Conservation (phyloP, 352 stramenopile genomes). For the Peronospora farinosa region DNA sequence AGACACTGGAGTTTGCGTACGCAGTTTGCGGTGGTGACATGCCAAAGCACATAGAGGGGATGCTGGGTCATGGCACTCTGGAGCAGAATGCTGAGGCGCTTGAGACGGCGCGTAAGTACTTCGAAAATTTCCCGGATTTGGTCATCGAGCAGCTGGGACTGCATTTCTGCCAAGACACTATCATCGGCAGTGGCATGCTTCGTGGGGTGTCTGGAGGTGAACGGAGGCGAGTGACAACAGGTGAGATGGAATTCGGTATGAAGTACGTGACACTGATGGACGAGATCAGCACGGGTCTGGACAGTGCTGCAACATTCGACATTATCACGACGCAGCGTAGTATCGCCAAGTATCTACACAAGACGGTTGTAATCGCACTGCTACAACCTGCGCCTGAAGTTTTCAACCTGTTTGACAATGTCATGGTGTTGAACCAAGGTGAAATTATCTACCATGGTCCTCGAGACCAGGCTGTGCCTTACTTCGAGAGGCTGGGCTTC, state of each 20-base stretch:
- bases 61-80: slow-evolving; percentile 16
- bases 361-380: slow-evolving; percentile 67
- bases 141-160: slow-evolving; percentile 52
- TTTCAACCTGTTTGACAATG: slow-evolving; percentile 44
- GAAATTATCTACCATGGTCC: slow-evolving; percentile 41
- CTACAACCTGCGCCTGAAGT: slow-evolving; percentile 72
- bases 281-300: slow-evolving; percentile 72
- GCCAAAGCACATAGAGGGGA: slow-evolving; percentile 24
- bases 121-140: slow-evolving; percentile 36
- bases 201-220: slow-evolving; percentile 66
- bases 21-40: slow-evolving; percentile 41
- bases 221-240: slow-evolving; percentile 57
- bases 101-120: background rate
- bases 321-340: slow-evolving; percentile 46
- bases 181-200: slow-evolving; percentile 50
- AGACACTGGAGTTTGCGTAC: slow-evolving; percentile 56
- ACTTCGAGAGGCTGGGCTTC: slow-evolving; percentile 35
- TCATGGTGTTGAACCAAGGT: slow-evolving; percentile 43
- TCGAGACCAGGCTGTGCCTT: slow-evolving; percentile 23
- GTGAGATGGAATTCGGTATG: slow-evolving; percentile 77
- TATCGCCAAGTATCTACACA: slow-evolving; percentile 35
- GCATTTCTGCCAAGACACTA: slow-evolving; percentile 45
- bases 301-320: slow-evolving; percentile 48
- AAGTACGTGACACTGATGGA: slow-evolving; percentile 81
- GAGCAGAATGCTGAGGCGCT: slow-evolving; percentile 37